Evolutionary conservation across 2,329 filamentous ascomycete species (phyloP).

Genomic region (Fusarium foetens): DNA sequence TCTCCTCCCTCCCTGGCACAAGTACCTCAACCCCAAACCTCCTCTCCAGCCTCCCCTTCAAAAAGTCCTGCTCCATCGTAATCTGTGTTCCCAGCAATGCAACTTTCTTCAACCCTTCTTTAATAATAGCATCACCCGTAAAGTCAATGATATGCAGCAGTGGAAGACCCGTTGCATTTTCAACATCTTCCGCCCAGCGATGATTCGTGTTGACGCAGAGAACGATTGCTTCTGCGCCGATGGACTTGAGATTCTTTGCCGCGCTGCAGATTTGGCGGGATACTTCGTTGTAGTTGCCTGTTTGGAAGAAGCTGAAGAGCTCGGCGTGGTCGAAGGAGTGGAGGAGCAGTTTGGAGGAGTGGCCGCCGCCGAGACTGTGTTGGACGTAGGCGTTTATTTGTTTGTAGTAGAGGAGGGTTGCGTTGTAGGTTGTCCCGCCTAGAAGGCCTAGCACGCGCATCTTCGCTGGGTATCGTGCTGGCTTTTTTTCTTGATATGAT

Average conservation of each 20-base stretch:
- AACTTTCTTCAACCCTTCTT: not conserved
- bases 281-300: conserved; percentile 9
- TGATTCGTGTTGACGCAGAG: conserved; percentile 18
- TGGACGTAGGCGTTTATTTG: conserved; percentile 13
- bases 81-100: not conserved
- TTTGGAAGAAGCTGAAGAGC: not conserved
- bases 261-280: conserved; percentile 1
- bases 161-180: not conserved
- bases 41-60: not conserved
- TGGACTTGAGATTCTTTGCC: conserved; percentile 5
- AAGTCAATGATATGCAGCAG: conserved; percentile 5
- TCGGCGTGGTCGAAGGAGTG: conserved; percentile 6
- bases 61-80: conserved; percentile 8
- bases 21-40: not conserved
- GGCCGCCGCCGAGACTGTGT: not conserved
- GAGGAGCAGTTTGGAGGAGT: conserved; percentile 8
- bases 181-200: conserved; percentile 3
- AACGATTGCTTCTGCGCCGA: conserved; percentile 11
- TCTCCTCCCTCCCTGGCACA: not conserved
- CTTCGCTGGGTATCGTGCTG: accelerated
- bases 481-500: accelerated
- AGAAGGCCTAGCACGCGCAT: conserved; percentile 12
- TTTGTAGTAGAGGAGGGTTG: conserved; percentile 4
- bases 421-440: conserved; percentile 6
- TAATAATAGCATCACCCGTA: not conserved